phyloP scores from a whole-genome alignment of 2,329 filamentous ascomycete genomes.

The Fusarium coffeatum region DNA sequence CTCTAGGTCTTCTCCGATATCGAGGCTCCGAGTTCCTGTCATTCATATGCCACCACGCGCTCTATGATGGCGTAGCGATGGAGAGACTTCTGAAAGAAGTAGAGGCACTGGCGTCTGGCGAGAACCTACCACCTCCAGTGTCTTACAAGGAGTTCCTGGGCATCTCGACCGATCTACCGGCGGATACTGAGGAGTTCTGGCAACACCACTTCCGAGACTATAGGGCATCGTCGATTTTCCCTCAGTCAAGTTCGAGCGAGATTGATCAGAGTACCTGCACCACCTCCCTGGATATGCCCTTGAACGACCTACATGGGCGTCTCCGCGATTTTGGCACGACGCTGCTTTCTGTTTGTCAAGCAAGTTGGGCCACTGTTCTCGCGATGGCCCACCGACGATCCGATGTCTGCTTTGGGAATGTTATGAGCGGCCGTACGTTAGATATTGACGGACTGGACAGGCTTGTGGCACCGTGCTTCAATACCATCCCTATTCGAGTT shows the following conservation, averaged over 20 bases:
- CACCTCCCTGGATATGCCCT: conserved; percentile 50
- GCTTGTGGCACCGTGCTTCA: conserved; percentile 91
- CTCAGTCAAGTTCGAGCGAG: conserved; percentile 31
- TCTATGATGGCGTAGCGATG: conserved; percentile 89
- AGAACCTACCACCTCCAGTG: conserved; percentile 60
- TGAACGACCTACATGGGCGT: conserved; percentile 60
- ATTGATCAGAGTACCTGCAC: conserved; percentile 48
- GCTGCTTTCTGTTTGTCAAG: conserved; percentile 75
- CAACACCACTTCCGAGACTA: conserved; percentile 64
- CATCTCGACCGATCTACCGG: conserved; percentile 63
- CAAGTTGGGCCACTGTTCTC: conserved; percentile 77
- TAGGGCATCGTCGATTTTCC: conserved; percentile 48
- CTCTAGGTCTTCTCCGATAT: conserved; percentile 56
- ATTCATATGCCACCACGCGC: conserved; percentile 77
- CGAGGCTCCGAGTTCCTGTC: conserved; percentile 55
- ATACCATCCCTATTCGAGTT: conserved; percentile 80
- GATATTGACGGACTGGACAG: conserved; percentile 73
- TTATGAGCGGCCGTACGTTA: conserved; percentile 81
- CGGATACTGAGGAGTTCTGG: conserved; percentile 75
- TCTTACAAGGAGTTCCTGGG: conserved; percentile 73
- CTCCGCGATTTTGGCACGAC: conserved; percentile 68
- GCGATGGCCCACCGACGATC: conserved; percentile 63
- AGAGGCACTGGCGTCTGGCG: conserved; percentile 65
- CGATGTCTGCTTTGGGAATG: conserved; percentile 89
- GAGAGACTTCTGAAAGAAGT: conserved; percentile 76